Base-by-base conservation (phyloP, 768 basidiomycete species). In the Tylopilus cervinicoccineus region DNA sequence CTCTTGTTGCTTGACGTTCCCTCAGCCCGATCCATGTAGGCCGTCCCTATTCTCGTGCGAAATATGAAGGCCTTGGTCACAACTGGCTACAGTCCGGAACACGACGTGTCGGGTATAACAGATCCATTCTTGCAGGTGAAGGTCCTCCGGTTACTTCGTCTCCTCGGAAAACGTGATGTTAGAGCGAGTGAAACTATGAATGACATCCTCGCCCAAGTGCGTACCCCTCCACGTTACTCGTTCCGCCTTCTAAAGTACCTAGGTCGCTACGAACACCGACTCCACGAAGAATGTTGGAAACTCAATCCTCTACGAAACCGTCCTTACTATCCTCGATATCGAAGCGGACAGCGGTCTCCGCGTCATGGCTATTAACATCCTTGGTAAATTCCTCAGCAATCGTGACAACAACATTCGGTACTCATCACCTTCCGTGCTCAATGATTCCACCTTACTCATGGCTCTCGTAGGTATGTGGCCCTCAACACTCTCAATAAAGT, bases 231-330 rank as follows among this genome's bases (percentile, higher is more conserved):
- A 10, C 2, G 17, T 31, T 23, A 7, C 23, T 17, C 9, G 33
- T 38, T 0, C 13, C 36, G 6, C 19, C 23, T 53, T 38, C 56
- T 54, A 38, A 49, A 38, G 12, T 42, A 14, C 33, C 17, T 61
- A 93, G 88, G 94, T 99, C 28, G 96, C 96, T n/a, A 98, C 96
- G 2, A 99, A 98, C 66, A 99, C 96, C 0, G 96, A 99, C 60
- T 87, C 88, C 5, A 83, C 88, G 6, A 99, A 99, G 72, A 99
- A 98, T 61, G 96, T 98, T 56, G 96, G 96, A 44, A 98, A 97
- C 67, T 86, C 95, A 4, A 97, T 99, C 53, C 70, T 99, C 27
- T 99, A 99, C 66, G 96, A 99, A 71, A 95, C 95, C 0, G 95
- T 97, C 6, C 76, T 98, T 54, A 93, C 94, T 1, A 86, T 99